Percentiles rank a stretch among this genome's conserved stretches.
phyloP scores from a whole-genome alignment of 306 rosid genomes.

The cucumber (Cucumis sativus) region Cucumber_9930_V3 NC_026655.2:13870501-13871000 shows the following conservation, averaged over 20 bases:
- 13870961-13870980: neutral
- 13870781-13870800: conserved; percentile 14
- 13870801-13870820: neutral
- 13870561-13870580: conserved; percentile 77
- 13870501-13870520: too few relatives aligned
- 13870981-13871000: neutral
- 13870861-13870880: neutral
- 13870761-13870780: conserved; percentile 87
- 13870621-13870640: neutral
- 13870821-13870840: neutral
- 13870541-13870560: conserved; percentile 64
- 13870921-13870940: neutral
- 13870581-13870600: conserved; percentile 68
- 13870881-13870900: neutral
- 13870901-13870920: neutral
- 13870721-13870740: conserved; percentile 76
- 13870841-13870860: neutral
- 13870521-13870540: too few relatives aligned
- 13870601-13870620: conserved; percentile 35
- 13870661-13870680: conserved; percentile 14
- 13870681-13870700: conserved; percentile 5
- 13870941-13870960: neutral
- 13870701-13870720: conserved; percentile 52
- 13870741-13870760: conserved; percentile 72
- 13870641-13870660: conserved; percentile 7